These are phyloP conservation scores for Xylaria scruposa DNA, from an alignment of 495 filamentous ascomycete species.

Conservation along the genomic window DNA sequence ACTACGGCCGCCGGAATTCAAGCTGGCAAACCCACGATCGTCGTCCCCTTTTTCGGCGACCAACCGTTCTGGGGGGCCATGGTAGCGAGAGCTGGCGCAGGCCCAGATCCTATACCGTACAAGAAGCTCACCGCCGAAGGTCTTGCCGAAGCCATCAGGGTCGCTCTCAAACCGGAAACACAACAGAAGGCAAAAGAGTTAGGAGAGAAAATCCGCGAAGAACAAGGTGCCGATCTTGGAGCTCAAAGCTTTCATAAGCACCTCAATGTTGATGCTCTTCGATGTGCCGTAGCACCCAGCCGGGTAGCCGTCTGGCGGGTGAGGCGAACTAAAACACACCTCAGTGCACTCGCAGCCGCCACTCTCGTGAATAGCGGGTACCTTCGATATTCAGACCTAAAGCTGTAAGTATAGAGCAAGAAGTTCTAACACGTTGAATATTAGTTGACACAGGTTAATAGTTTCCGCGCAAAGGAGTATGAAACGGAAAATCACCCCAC, in stretches of 20 bases:
- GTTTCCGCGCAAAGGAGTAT: conserved; percentile 71
- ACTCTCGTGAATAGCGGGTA: conserved; percentile 67
- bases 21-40: conserved; percentile 70
- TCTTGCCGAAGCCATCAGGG: conserved; percentile 66
- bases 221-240: conserved; percentile 68
- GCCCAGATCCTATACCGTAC: conserved; percentile 73
- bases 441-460: conserved; percentile 41
- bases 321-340: conserved; percentile 63
- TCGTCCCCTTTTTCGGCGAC: conserved; percentile 87
- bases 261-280: conserved; percentile 63
- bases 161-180: conserved; percentile 63
- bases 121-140: conserved; percentile 68
- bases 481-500: conserved; percentile 74
- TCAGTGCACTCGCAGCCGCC: conserved; percentile 74
- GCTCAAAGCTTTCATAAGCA: conserved; percentile 74
- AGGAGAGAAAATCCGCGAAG: conserved; percentile 65
- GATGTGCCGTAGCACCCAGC: conserved; percentile 69
- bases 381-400: conserved; percentile 68
- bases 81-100: conserved; percentile 73
- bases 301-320: conserved; percentile 75
- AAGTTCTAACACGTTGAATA: not conserved
- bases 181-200: conserved; percentile 63
- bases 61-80: conserved; percentile 86
- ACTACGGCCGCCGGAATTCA: conserved; percentile 79
- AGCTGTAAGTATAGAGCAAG: conserved; percentile 60